Conservation (phyloP, 208 protist species). For the Leishmania amazonensis region DNA sequence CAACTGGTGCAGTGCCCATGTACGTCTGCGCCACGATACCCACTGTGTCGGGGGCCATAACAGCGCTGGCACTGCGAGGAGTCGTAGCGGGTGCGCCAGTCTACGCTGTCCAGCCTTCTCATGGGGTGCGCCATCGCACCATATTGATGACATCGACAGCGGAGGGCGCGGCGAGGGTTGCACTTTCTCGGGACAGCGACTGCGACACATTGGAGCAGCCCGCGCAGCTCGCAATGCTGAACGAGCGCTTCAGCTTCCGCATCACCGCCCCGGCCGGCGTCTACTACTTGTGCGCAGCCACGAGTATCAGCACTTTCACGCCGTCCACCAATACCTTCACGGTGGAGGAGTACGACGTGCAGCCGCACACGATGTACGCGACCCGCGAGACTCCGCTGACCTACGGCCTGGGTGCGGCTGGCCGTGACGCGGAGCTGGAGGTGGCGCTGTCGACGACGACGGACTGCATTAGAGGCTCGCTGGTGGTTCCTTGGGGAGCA, state of each 20-base stretch:
- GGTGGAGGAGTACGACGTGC: slow-evolving; percentile 17
- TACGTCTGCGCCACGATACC: slow-evolving; percentile 8
- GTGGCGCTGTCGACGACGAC: background rate
- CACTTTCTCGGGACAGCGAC: background rate
- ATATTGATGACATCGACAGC: slow-evolving; percentile 5
- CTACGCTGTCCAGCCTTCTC: background rate
- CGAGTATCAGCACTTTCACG: background rate
- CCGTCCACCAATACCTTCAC: slow-evolving; percentile 6
- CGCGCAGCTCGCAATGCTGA: background rate
- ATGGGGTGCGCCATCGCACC: slow-evolving; percentile 9
- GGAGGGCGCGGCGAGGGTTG: background rate
- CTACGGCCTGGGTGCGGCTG: background rate
- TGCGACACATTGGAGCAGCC: slow-evolving; percentile 9
- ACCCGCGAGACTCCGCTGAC: background rate
- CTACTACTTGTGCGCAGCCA: slow-evolving; percentile 4
- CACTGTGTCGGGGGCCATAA: background rate
- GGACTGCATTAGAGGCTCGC: background rate
- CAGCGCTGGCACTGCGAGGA: background rate
- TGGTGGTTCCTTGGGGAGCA: background rate
- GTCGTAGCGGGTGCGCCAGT: background rate
- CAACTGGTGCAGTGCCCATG: background rate
- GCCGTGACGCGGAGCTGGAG: background rate
- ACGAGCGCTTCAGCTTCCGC: background rate
- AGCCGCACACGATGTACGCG: slow-evolving; percentile 13
- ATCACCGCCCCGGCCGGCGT: background rate